Percentiles rank a stretch among this genome's conserved stretches.
Evolutionary conservation across 768 basidiomycete species (phyloP).

Genomic region (Mycena epipterygia): DNA sequence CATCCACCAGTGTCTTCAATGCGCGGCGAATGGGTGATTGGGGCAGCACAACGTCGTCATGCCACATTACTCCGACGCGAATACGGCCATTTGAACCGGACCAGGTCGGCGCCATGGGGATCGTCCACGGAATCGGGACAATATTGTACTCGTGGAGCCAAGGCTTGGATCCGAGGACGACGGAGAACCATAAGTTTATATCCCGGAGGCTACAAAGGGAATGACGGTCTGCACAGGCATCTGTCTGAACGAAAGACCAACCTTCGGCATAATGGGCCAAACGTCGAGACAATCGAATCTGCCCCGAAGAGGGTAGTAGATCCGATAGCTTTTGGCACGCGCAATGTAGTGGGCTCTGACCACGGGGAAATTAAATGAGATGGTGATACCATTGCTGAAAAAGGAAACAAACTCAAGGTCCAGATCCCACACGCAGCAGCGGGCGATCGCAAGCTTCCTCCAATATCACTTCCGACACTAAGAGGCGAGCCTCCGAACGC

Average conservation of each 20-base stretch:
- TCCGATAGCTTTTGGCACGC: conserved; percentile 64
- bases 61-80: conserved; percentile 48
- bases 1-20: conserved; percentile 51
- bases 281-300: conserved; percentile 66
- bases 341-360: conserved; percentile 40
- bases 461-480: conserved; percentile 57
- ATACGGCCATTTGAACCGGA: conserved; percentile 44
- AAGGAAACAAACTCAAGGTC: conserved; percentile 14
- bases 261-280: conserved; percentile 65
- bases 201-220: conserved; percentile 43
- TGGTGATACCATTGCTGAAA: neutral
- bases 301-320: conserved; percentile 55
- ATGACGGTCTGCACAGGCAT: neutral
- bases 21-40: conserved; percentile 59
- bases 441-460: conserved; percentile 52
- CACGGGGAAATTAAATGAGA: neutral
- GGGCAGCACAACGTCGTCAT: conserved; percentile 54
- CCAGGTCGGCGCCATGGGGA: conserved; percentile 33
- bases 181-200: conserved; percentile 46
- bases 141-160: conserved; percentile 56
- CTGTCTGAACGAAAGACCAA: conserved; percentile 41
- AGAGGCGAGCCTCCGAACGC: conserved; percentile 61
- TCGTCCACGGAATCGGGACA: conserved; percentile 44
- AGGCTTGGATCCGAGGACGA: conserved; percentile 51
- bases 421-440: conserved; percentile 40